These are phyloP conservation scores for Rhizopus microsporus DNA, from an alignment of 371 early-diverging fungal species.

Conservation along the genomic window DNA sequence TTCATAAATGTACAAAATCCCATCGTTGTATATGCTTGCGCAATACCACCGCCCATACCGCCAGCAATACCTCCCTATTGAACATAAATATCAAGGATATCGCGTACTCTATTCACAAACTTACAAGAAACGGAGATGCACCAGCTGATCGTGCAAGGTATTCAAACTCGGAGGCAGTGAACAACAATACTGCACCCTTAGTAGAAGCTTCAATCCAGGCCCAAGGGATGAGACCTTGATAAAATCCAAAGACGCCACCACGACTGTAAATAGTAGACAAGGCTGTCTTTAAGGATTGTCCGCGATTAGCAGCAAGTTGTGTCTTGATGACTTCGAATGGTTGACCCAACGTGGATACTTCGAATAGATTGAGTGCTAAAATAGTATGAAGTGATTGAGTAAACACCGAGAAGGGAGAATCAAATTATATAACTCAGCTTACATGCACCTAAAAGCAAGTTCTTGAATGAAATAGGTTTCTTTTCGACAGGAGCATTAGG, in stretches of 20 bases:
- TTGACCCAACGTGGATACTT: constrained; percentile 24
- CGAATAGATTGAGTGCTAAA: constrained; percentile 24
- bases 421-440: constrained; percentile 5
- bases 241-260: constrained; percentile 82
- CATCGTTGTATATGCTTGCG: constrained; percentile 96
- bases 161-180: constrained; percentile 91
- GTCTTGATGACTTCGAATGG: constrained; percentile 71
- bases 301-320: constrained; percentile 85
- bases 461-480: constrained; percentile 65
- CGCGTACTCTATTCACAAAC: background rate
- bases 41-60: constrained; percentile 90
- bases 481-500: constrained; percentile 41
- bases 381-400: background rate
- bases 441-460: constrained; percentile 66
- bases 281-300: constrained; percentile 64
- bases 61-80: constrained; percentile 80
- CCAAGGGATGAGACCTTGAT: constrained; percentile 83
- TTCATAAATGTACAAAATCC: constrained; percentile 99
- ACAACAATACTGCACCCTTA: constrained; percentile 93
- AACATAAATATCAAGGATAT: background rate
- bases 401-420: background rate
- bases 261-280: constrained; percentile 70
- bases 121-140: constrained; percentile 60
- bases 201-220: constrained; percentile 89
- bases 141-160: constrained; percentile 60